Evolutionary conservation across 2,329 filamentous ascomycete species (phyloP).

Genomic region (Monilinia vaccinii-corymbosi): DNA sequence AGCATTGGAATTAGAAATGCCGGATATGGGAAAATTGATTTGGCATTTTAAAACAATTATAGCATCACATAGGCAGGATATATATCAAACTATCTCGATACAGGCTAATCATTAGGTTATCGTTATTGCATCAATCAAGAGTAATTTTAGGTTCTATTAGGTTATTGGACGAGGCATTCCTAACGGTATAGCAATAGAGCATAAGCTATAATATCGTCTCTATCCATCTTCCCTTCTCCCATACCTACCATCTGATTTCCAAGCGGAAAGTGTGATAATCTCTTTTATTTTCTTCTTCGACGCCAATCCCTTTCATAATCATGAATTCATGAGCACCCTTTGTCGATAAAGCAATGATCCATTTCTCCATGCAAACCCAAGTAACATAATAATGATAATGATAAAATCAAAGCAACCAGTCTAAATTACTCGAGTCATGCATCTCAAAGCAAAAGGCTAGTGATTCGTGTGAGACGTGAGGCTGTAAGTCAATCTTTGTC

Average conservation of each 20-base stretch:
- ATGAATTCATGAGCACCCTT: not conserved
- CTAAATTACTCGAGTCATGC: not conserved
- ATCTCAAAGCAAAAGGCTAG: not conserved
- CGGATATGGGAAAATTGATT: not conserved
- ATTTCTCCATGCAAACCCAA: not conserved
- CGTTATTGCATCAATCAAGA: not conserved
- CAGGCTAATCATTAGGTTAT: not conserved
- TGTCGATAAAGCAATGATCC: not conserved
- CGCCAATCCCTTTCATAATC: not conserved
- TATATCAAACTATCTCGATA: not conserved
- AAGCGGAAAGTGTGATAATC: not conserved
- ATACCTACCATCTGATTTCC: conserved; percentile 4
- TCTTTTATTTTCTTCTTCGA: not conserved
- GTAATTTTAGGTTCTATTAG: conserved; percentile 6
- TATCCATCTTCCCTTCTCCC: conserved; percentile 6
- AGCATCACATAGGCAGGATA: not conserved
- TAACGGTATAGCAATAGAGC: conserved; percentile 3
- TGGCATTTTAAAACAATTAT: not conserved
- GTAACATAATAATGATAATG: not conserved
- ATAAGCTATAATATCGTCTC: conserved; percentile 7
- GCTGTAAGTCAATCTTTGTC: conserved; percentile 14
- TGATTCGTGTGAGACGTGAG: not conserved
- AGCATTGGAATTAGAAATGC: not conserved
- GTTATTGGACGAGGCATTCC: not conserved
- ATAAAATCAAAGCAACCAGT: not conserved